Evolutionary conservation across 805 yeast genomes (phyloP), one percentile per base, ranked within the genome.

Genomic region (Pichia californica): DNA sequence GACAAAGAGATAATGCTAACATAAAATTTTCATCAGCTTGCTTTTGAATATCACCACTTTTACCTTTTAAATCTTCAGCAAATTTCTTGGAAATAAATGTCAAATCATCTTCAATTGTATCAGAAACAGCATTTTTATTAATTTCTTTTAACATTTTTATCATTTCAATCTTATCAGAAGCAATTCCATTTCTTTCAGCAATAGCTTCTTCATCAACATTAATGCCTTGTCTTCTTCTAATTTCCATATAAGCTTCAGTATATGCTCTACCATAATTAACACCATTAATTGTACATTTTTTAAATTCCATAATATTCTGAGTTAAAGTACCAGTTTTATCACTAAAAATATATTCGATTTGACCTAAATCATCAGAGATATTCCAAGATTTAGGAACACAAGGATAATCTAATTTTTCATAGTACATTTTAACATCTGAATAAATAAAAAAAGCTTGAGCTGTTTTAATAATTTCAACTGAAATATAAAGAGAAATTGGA

Each of bases 311-410:
- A 23, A 84, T 77, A 57, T 84, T 84, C 58, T 84, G 93, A 1
- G 94, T 84, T 54, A 84, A 64, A 1, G 94, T 84, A 48, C 94
- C 94, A 0, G 94, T 84, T 58, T 84, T 84, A 64, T 84, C 94
- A 63, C 88, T 80, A 61, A 85, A 85, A 38, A 85, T 77, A 57
- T 85, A 85, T 58, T 85, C 95, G 51, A 85, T 81, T 61, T 85
- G 94, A 27, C 94, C 94, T 53, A 85, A 67, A 62, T 85, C 94
- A 68, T 85, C 94, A 3, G 89, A 81, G 35, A 85, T 84, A 56
- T 77, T 81, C 94, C 94, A 85, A 0, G 89, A 73, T 56, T 84
- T 83, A 14, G 94, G 93, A 10, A 83, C 79, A 60, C 94, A 85
- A 3, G 93, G 91, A 54, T 78, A 84, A 59, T 85, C 91, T 47